Base-by-base conservation (phyloP, 1,284 basidiomycete genomes). In the Fomitopsis schrenkii region DNA sequence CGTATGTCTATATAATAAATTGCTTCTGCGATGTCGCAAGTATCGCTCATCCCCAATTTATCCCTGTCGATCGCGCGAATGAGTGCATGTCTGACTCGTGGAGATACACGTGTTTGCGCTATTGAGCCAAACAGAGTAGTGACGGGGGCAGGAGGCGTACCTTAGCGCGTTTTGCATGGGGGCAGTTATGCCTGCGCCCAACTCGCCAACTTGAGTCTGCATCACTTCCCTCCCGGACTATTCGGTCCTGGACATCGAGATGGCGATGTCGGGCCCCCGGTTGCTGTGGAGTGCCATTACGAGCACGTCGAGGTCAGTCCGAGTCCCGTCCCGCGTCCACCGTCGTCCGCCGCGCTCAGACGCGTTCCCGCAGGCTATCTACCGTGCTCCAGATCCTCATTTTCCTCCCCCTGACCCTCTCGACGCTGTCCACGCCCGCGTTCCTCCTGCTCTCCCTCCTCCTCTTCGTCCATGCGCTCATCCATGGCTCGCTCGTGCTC, bases 371-470 rank as follows among this genome's bases (percentile, higher is more conserved):
- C 70, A 90, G 90, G 70, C 75, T 90, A 61, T 90, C 87, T 8
- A 93, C 90, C 46, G 89, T 85, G 63, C 69, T 88, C 40, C 91
- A 94, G 72, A 91, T 94, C 65, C 79, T 95, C 60, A 83, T 94
- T 33, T 94, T 90, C 75, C 83, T 95, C 57, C 93, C 93, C 1
- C 79, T 95, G 61, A 93, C 88, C 44, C 81, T 90, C 67, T 91
- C 88, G 62, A 94, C 90, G 5, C 81, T 95, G 63, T 90, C 90
- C 45, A 87, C 84, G 30, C 80, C 88, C 35, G 91, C 90, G 1
- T 93, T 95, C 70, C 83, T 95, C 36, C 79, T 93, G 42, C 83
- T 93, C 42, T 94, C 92, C 10, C 80, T 95, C 50, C 84, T 94
- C 17, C 80, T 94, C 55, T 87, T 90, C 66, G 70, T 84, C 38